Percentiles rank a stretch among this genome's conserved stretches.
Evolutionary conservation across 1,284 basidiomycete species (phyloP).

Genomic region (Melampsora americana): DNA sequence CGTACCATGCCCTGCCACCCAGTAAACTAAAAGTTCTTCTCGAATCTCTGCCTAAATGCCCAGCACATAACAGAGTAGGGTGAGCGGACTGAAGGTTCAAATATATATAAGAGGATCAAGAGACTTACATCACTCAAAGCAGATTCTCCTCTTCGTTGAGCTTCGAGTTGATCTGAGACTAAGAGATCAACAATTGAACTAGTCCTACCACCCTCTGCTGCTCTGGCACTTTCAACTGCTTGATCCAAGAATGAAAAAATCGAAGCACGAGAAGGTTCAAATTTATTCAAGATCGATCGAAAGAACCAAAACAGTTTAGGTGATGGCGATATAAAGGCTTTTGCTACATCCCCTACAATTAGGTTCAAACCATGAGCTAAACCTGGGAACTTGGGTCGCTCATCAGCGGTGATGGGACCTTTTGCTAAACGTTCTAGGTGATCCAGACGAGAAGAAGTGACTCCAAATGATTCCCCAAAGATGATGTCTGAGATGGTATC

Average conservation of each 20-base stretch:
- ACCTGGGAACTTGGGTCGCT: slow-evolving; percentile 28
- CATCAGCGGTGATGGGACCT: slow-evolving; percentile 21
- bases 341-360: slow-evolving; percentile 23
- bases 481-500: slow-evolving; percentile 42
- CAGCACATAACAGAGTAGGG: not conserved
- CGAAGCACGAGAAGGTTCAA: too few relatives aligned
- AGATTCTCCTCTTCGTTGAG: too few relatives aligned
- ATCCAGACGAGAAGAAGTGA: slow-evolving; percentile 16
- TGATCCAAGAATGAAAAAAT: too few relatives aligned
- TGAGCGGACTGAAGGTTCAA: too few relatives aligned
- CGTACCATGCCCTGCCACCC: slow-evolving; percentile 43
- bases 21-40: slow-evolving; percentile 37
- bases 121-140: too few relatives aligned
- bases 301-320: slow-evolving; percentile 28
- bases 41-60: slow-evolving; percentile 26
- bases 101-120: too few relatives aligned
- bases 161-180: too few relatives aligned
- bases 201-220: too few relatives aligned
- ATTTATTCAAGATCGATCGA: slow-evolving; percentile 15
- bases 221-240: too few relatives aligned
- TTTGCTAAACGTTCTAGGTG: slow-evolving; percentile 27
- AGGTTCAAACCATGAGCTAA: slow-evolving; percentile 32
- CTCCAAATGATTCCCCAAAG: slow-evolving; percentile 33
- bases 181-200: too few relatives aligned
- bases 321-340: slow-evolving; percentile 28